A percentile compares a stretch with the other conserved stretches of the same genome.
Conservation (phyloP, 2,329 filamentous ascomycete genomes). For the Fusarium sp. region DNA sequence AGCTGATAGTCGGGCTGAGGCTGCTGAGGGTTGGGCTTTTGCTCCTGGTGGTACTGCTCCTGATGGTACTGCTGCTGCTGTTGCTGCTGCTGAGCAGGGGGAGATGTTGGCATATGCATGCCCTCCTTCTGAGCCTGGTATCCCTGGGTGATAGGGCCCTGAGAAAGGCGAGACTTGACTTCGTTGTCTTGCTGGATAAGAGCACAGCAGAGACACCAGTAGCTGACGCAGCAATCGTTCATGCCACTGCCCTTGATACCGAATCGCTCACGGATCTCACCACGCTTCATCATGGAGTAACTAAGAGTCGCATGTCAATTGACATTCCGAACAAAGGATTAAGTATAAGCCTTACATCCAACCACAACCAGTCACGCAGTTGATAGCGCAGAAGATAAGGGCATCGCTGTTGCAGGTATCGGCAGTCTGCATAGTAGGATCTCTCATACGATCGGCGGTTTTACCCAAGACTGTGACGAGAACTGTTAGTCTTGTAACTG, state of each 20-base stretch:
- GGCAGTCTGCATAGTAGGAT: slow-evolving; percentile 55
- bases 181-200: slow-evolving; percentile 70
- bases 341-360: slow-evolving; percentile 53
- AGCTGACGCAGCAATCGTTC: slow-evolving; percentile 63
- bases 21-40: slow-evolving; percentile 22
- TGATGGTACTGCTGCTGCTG: slow-evolving; percentile 8
- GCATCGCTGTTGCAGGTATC: slow-evolving; percentile 57
- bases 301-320: slow-evolving; percentile 39
- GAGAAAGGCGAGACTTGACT: slow-evolving; percentile 48
- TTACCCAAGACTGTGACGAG: slow-evolving; percentile 54
- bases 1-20: slow-evolving; percentile 31
- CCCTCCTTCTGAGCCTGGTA: slow-evolving; percentile 53
- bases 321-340: background rate
- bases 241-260: slow-evolving; percentile 61
- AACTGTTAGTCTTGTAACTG: slow-evolving; percentile 23
- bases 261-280: slow-evolving; percentile 64
- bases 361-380: slow-evolving; percentile 54
- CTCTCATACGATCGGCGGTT: slow-evolving; percentile 57
- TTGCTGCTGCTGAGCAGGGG: slow-evolving; percentile 22
- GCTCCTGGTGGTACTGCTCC: slow-evolving; percentile 4
- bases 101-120: slow-evolving; percentile 50
- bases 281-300: slow-evolving; percentile 64
- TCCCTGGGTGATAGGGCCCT: slow-evolving; percentile 46
- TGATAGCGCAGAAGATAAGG: slow-evolving; percentile 53
- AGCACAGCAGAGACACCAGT: slow-evolving; percentile 67